Evolutionary conservation across 2,329 filamentous ascomycete genomes (phyloP).

Genomic region (Aspergillus versicolor): DNA sequence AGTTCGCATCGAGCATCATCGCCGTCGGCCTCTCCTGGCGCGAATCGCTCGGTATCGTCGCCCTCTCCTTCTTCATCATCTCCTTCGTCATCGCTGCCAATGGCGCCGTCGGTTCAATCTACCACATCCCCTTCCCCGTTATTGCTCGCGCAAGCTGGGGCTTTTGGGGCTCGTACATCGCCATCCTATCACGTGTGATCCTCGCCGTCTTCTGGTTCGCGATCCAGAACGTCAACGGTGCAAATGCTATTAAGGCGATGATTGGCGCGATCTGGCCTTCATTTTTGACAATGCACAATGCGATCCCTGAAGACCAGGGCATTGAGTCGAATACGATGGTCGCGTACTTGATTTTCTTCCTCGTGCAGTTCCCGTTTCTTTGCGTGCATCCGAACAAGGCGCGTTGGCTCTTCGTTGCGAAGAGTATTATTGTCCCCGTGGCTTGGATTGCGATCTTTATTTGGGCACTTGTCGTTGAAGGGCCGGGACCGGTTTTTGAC

Average conservation of each 20-base stretch:
- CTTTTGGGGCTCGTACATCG: conserved; percentile 57
- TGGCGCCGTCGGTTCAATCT: conserved; percentile 53
- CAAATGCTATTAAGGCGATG: conserved; percentile 53
- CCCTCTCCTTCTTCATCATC: conserved; percentile 53
- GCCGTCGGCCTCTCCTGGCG: conserved; percentile 55
- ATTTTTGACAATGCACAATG: conserved; percentile 37
- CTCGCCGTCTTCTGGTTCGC: conserved; percentile 64
- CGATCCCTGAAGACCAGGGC: conserved; percentile 41
- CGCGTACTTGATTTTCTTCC: conserved; percentile 45
- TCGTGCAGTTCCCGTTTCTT: conserved; percentile 47
- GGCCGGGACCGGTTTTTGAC: conserved; percentile 50
- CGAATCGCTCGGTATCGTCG: conserved; percentile 51
- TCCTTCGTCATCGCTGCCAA: conserved; percentile 62
- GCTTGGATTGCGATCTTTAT: conserved; percentile 62
- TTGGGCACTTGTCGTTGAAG: conserved; percentile 60
- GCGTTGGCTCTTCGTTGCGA: conserved; percentile 39
- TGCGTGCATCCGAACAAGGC: conserved; percentile 44
- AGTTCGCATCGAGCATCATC: conserved; percentile 52
- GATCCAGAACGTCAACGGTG: conserved; percentile 65
- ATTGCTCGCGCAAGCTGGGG: conserved; percentile 57
- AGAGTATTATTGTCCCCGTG: conserved; percentile 52
- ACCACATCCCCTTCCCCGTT: conserved; percentile 58
- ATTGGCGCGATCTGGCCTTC: conserved; percentile 54
- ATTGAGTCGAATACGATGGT: conserved; percentile 49
- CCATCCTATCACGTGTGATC: conserved; percentile 54